Conservation (phyloP, 2,329 filamentous ascomycete genomes). For the Plenodomus lindquistii region DNA sequence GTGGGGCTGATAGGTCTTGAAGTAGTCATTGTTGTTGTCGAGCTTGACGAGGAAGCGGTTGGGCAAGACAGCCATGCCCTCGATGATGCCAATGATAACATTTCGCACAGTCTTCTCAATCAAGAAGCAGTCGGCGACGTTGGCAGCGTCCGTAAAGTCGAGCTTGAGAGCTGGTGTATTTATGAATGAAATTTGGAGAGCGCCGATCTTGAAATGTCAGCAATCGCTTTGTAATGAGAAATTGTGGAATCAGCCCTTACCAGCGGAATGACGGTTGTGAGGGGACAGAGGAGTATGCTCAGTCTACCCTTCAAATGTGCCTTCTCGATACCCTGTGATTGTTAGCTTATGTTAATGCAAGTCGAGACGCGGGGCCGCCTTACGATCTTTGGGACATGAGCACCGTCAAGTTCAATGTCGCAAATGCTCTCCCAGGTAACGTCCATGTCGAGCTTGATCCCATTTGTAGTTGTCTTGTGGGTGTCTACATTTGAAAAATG, state of each 20-base stretch:
- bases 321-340: constrained; percentile 50
- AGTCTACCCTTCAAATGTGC: constrained; percentile 52
- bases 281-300: constrained; percentile 50
- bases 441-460: constrained; percentile 56
- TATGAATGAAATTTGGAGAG: constrained; percentile 55
- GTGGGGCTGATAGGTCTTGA: constrained; percentile 53
- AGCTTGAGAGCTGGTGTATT: constrained; percentile 53
- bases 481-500: constrained; percentile 50
- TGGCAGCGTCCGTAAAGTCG: constrained; percentile 54
- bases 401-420: constrained; percentile 54
- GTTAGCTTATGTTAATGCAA: background rate
- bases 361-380: constrained; percentile 1
- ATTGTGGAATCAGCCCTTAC: constrained; percentile 33
- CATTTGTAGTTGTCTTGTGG: constrained; percentile 49
- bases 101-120: constrained; percentile 52
- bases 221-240: background rate
- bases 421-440: constrained; percentile 52
- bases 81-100: constrained; percentile 50
- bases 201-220: constrained; percentile 48
- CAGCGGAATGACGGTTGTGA: constrained; percentile 53
- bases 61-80: constrained; percentile 52
- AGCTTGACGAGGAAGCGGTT: constrained; percentile 57
- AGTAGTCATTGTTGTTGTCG: constrained; percentile 52
- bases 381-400: constrained; percentile 52
- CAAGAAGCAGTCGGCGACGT: constrained; percentile 49